Evolutionary conservation across 805 yeast species (phyloP).

Genomic region (Saturnispora besseyi): DNA sequence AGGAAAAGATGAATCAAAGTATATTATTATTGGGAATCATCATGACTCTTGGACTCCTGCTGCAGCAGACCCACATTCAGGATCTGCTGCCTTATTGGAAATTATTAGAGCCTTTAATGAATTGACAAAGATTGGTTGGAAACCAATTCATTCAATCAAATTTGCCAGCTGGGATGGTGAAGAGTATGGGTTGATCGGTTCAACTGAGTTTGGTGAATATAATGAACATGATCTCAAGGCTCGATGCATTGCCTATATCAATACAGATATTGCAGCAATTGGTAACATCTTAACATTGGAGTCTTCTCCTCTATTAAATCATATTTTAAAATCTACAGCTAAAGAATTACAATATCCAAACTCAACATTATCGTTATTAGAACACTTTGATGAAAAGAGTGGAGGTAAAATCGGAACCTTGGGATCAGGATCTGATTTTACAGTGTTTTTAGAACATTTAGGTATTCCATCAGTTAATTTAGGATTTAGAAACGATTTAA

Average conservation of each 20-base stretch:
- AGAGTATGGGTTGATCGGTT: conserved; percentile 63
- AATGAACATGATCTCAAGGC: conserved; percentile 36
- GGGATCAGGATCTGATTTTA: conserved; percentile 68
- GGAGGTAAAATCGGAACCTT: conserved; percentile 34
- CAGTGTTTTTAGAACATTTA: conserved; percentile 49
- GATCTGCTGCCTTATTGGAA: conserved; percentile 58
- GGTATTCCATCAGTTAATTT: conserved; percentile 55
- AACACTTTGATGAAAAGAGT: conserved; percentile 28
- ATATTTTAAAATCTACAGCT: conserved; percentile 37
- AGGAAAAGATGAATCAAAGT: conserved; percentile 44
- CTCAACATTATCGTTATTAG: conserved; percentile 25
- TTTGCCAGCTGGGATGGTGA: conserved; percentile 80
- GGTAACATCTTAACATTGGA: conserved; percentile 45
- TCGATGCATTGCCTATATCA: conserved; percentile 56
- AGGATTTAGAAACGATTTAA: conserved; percentile 37
- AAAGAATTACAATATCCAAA: conserved; percentile 39
- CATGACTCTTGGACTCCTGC: conserved; percentile 77
- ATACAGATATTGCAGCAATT: conserved; percentile 55
- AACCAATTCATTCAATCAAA: conserved; percentile 59
- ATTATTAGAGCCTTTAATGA: conserved; percentile 50
- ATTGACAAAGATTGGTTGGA: conserved; percentile 52
- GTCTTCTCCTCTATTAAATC: conserved; percentile 52
- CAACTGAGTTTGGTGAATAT: conserved; percentile 71
- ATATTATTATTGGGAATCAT: conserved; percentile 63
- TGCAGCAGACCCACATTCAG: conserved; percentile 73